Percentiles rank a stretch among this genome's conserved stretches.
Evolutionary conservation across 1,139 yeast species (phyloP).

Genomic region (Yarrowia galli): DNA sequence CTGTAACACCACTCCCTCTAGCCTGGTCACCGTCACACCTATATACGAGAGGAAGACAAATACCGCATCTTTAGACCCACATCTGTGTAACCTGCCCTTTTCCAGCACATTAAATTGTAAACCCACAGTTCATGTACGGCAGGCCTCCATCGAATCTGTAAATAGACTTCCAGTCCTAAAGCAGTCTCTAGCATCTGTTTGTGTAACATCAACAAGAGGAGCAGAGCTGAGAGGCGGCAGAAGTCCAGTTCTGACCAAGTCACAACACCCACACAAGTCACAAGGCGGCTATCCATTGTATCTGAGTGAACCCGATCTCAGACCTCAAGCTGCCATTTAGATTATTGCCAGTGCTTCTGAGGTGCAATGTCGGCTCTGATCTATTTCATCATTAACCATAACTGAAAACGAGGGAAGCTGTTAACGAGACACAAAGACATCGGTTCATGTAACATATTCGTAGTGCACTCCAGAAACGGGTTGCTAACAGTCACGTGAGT

Average conservation of each 20-base stretch:
- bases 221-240: no score
- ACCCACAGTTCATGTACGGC: not conserved
- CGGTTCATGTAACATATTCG: not conserved
- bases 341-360: not conserved
- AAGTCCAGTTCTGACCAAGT: no score
- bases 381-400: not conserved
- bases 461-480: no score
- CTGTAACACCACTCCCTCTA: no score
- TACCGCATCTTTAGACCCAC: not conserved
- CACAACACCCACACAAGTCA: no score
- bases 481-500: not conserved
- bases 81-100: not conserved
- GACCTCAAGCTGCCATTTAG: no score
- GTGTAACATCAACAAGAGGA: not conserved
- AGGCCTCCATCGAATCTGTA: not conserved
- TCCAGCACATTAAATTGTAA: not conserved
- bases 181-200: not conserved
- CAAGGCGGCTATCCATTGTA: no score
- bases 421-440: not conserved
- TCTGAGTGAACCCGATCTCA: no score
- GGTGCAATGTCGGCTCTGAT: not conserved
- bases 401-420: not conserved
- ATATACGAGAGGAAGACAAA: not conserved
- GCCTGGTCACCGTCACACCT: no score
- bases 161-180: conserved; percentile 9